phyloP scores from a whole-genome alignment of 148 eudicot species.

The Dysphania ambrosioides region DNA sequence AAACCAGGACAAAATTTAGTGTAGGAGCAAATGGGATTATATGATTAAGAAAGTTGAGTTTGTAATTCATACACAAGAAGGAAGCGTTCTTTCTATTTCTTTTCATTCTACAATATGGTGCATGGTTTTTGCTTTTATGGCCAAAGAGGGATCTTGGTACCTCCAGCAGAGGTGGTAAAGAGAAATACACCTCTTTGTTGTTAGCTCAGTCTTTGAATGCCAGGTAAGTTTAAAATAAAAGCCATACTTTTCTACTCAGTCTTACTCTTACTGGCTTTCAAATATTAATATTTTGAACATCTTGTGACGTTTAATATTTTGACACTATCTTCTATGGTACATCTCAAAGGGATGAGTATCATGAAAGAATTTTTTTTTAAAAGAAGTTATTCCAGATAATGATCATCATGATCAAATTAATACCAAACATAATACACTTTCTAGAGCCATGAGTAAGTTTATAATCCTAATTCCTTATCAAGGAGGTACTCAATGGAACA shows the following conservation, averaged over 20 bases:
- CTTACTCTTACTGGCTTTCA: neutral
- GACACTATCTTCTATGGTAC: too few relatives aligned
- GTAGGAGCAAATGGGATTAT: too few relatives aligned
- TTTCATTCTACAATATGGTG: neutral
- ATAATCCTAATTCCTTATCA: too few relatives aligned
- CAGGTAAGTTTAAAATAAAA: neutral
- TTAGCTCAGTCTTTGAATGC: neutral
- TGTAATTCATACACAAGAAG: too few relatives aligned
- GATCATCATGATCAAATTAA: too few relatives aligned
- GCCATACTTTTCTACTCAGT: neutral
- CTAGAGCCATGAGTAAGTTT: too few relatives aligned
- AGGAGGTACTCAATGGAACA: too few relatives aligned
- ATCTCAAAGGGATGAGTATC: neutral
- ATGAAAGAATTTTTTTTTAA: too few relatives aligned
- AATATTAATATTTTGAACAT: too few relatives aligned
- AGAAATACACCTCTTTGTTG: neutral
- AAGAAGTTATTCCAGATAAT: too few relatives aligned
- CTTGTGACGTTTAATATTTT: neutral
- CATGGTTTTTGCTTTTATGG: neutral
- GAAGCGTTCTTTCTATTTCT: too few relatives aligned
- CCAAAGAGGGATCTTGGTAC: neutral
- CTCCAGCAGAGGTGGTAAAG: neutral
- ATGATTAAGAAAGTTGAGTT: neutral
- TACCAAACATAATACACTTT: too few relatives aligned
- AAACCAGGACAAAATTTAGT: neutral